Evolutionary conservation across 2,329 filamentous ascomycete genomes (phyloP), one percentile per base, ranked within the genome.

Genomic region (Aureobasidium subglaciale): DNA sequence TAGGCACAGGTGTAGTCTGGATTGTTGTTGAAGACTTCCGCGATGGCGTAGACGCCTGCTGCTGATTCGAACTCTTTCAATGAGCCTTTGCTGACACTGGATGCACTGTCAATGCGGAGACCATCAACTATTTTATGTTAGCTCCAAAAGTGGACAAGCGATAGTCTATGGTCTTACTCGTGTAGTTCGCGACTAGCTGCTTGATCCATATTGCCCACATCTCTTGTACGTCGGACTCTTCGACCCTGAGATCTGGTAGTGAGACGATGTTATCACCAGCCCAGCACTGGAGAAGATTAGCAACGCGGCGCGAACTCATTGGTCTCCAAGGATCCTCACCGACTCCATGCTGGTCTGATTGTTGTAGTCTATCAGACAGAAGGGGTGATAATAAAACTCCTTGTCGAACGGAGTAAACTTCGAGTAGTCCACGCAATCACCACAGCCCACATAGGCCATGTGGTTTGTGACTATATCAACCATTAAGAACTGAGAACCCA

Each of bases 221-320:
- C 16, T 65, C 66, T 22, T 75, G 72, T 7, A 86, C 77, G 1
- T 65, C 65, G 0, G 69, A 45, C 24, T 74, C 70, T 35, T 78
- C 73, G 0, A 84, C 86, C 50, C 81, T 70, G 10, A 87, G 64
- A 59, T 87, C 84, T 0, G 84, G 81, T 0, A 87, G 75, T 0
- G 75, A 72, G 16, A 80, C 75, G 6, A 71, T 75, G 35, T 72
- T 71, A 56, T 77, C 73, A n/a, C 76, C 77, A 5, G 77, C 43
- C 58, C 58, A 59, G 56, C 58, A 59, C 45, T 59, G 22, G 4
- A 11, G 6, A 13, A 15, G 11, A 15, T 55, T 5, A 30, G 24
- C 8, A 16, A n/a, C n/a, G n/a, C n/a, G n/a, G n/a, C n/a, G n/a
- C n/a, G n/a, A n/a, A n/a, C n/a, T n/a, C n/a, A n/a, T n/a, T 4